Conservation (phyloP, 2,329 filamentous ascomycete genomes). For the Sclerotinia nivalis region DNA sequence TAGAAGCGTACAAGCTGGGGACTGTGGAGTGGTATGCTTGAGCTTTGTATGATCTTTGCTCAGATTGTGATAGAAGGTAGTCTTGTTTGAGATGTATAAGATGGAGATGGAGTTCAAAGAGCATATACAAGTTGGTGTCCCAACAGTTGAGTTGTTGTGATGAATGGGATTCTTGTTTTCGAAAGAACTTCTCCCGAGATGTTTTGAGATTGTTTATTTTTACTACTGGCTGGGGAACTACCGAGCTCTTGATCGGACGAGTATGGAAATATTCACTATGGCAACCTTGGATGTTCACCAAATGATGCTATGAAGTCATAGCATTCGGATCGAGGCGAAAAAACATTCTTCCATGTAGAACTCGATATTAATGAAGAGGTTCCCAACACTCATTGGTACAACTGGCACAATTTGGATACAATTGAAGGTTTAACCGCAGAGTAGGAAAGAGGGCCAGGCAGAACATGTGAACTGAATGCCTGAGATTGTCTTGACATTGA, state of each 20-base stretch:
- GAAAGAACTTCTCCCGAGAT: neutral
- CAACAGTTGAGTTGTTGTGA: neutral
- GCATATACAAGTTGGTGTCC: neutral
- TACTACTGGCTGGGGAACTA: neutral
- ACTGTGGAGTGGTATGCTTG: neutral
- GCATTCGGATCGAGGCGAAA: neutral
- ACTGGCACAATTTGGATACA: neutral
- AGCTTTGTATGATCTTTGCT: neutral
- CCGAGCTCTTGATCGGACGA: slow-evolving; percentile 6
- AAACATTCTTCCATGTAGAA: neutral
- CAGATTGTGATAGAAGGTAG: neutral
- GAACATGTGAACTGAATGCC: neutral
- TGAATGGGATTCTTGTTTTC: neutral
- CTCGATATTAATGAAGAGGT: neutral
- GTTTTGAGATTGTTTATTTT: neutral
- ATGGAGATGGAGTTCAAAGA: neutral
- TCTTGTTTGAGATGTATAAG: neutral
- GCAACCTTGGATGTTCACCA: neutral
- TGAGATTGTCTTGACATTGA: neutral
- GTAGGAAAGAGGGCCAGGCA: neutral
- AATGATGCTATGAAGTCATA: neutral
- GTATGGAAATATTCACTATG: slow-evolving; percentile 3
- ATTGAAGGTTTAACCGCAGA: neutral
- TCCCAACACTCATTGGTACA: neutral
- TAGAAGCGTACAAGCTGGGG: neutral